Evolutionary conservation across 495 filamentous ascomycete genomes (phyloP), one percentile per base, ranked within the genome.

Genomic region (Penicillium bovifimosum): DNA sequence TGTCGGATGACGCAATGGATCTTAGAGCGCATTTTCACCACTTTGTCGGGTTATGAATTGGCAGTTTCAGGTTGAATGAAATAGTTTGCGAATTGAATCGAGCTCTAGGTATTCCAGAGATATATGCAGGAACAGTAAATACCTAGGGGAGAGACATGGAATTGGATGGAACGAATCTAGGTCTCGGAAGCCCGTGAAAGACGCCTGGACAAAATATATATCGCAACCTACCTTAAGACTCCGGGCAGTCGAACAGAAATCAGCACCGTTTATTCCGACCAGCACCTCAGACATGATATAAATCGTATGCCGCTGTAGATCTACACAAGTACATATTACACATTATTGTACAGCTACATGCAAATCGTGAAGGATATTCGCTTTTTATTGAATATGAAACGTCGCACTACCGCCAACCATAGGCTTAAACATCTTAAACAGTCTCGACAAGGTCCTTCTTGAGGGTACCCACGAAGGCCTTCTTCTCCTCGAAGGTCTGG

Each of bases 401-500:
- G 52, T 68, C 60, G 64, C 65, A 69, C 72, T 65, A 69, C 56
- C 65, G 61, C 64, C 61, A 56, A 58, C 66, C 65, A 64, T 57
- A 54, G 52, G 60, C 56, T 53, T 66, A 77, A 77, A 80, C 75
- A 77, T 70, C 74, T 80, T 87, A 92, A 67, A 84, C 79, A 77
- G 81, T 75, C 68, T 83, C 69, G 63, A 74, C 76, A 58, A 96
- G 78, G 67, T 97, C 91, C 88, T 97, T 97, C 90, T 99, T 99
- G 86, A 99, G 87, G 41, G 90, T 95, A 77, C 95, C 95, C 76
- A 96, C 63, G 81, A 85, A 90, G 75, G 86, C 86, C 80, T 91
- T 93, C 90, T 99, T 99, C 87, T 99, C 95, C 69, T 87, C 87
- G 67, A 85, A 77, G 46, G 91, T 97, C 81, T 99, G 95, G 87